phyloP scores from a whole-genome alignment of 2,329 filamentous ascomycete species.

The Pochonia chlamydosporia region DNA sequence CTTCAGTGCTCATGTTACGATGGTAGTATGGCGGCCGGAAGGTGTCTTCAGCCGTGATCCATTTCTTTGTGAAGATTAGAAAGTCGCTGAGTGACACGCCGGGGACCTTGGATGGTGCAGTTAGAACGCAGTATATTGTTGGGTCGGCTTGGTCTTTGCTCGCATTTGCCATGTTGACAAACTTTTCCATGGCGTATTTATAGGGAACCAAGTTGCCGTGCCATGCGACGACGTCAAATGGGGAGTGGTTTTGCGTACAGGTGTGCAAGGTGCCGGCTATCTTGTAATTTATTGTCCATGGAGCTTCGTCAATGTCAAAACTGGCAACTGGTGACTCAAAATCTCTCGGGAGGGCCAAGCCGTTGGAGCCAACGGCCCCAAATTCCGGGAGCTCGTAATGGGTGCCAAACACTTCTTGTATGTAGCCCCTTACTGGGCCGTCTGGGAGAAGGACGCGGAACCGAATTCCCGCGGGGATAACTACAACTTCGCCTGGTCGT shows the following conservation, averaged over 20 bases:
- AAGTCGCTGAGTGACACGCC: slow-evolving; percentile 57
- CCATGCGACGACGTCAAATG: slow-evolving; percentile 69
- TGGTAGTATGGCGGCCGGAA: slow-evolving; percentile 64
- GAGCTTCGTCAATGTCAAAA: slow-evolving; percentile 50
- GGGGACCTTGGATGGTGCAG: slow-evolving; percentile 47
- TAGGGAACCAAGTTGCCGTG: slow-evolving; percentile 62
- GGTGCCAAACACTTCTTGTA: slow-evolving; percentile 60
- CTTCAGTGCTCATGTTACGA: slow-evolving; percentile 51
- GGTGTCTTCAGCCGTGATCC: slow-evolving; percentile 56
- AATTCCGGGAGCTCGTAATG: slow-evolving; percentile 62
- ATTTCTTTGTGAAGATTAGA: slow-evolving; percentile 61
- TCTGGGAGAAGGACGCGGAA: slow-evolving; percentile 28
- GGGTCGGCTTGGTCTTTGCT: slow-evolving; percentile 62
- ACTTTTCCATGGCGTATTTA: slow-evolving; percentile 50
- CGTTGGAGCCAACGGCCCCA: slow-evolving; percentile 60
- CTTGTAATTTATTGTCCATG: slow-evolving; percentile 56
- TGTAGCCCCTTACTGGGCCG: slow-evolving; percentile 58
- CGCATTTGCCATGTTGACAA: slow-evolving; percentile 54
- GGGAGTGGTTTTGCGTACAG: slow-evolving; percentile 57
- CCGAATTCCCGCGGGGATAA: slow-evolving; percentile 61
- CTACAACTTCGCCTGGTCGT: slow-evolving; percentile 60
- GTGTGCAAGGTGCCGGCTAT: slow-evolving; percentile 55
- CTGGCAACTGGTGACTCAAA: slow-evolving; percentile 57
- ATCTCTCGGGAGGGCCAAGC: slow-evolving; percentile 59
- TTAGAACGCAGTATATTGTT: slow-evolving; percentile 60